Base-by-base conservation (phyloP, 495 filamentous ascomycete species). In the Podospora comata region DNA sequence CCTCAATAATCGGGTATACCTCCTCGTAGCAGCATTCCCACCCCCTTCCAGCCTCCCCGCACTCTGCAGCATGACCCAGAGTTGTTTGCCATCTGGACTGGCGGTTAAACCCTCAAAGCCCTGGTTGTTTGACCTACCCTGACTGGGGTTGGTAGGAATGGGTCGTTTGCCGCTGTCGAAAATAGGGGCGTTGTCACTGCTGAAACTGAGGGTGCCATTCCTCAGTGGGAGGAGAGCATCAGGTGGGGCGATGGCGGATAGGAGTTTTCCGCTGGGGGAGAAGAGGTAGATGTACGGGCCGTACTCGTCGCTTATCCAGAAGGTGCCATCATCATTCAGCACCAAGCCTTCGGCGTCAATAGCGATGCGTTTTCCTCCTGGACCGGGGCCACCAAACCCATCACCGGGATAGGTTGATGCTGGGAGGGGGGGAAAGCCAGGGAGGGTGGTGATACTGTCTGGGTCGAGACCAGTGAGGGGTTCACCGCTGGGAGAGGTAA, bases 301-400 rank as follows among this genome's bases (percentile, higher is more conserved):
- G 74, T 94, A 94, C 74, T 95, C 91, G 74, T 94, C 91, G 48
- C 83, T 87, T 39, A 94, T 80, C 89, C 89, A 94, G 82, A 93
- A 93, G 2, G 81, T 80, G 65, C 85, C 87, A 65, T 92, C 86
- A 0, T 75, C 65, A 57, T 81, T 84, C 18, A 94, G 83, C n/a
- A 86, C 87, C 4, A 94, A 77, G 26, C 90, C 91, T 75, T 94
- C 92, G 6, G 85, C 71, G 75, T 95, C 91, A 2, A 93, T 63
- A 1, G 87, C 75, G 59, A 93, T 82, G 18, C 88, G 79, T 59
- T 82, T 83, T 5, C 87, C 90, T 11, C 91, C 91, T 0, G 82
- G 75, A 0, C 77, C 76, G 3, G 73, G 62, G 6, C 84, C 83
- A 2, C 91, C 91, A 72, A 91, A 93, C n/a, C 91, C 91, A 73